Evolutionary conservation across 1,284 basidiomycete genomes (phyloP).

Genomic region (Moesziomyces globuligerus): DNA sequence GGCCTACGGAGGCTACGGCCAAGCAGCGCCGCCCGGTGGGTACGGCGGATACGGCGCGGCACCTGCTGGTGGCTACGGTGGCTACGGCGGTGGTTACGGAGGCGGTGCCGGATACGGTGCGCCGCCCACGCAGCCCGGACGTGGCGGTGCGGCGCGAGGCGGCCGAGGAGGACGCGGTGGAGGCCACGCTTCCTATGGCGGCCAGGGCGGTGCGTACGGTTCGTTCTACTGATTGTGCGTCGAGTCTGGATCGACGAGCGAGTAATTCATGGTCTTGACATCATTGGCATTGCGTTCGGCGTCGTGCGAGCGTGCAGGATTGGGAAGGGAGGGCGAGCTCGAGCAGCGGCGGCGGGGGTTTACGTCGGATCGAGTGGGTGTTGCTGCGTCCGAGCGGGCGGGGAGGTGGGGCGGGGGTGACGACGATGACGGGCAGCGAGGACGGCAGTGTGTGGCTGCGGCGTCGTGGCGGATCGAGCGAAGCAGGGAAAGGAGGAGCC

Average conservation of each 20-base stretch:
- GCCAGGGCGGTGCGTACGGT: conserved; percentile 34
- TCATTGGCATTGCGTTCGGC: not conserved
- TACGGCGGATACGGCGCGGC: conserved; percentile 37
- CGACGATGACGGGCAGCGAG: not conserved
- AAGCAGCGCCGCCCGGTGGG: conserved; percentile 4
- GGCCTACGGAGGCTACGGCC: conserved; percentile 43
- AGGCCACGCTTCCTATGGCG: conserved; percentile 18
- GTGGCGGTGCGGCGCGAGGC: conserved; percentile 13
- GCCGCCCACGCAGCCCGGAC: conserved; percentile 1
- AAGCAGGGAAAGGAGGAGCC: not conserved
- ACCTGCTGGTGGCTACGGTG: conserved; percentile 13
- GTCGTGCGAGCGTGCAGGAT: not conserved
- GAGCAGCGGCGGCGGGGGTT: not conserved
- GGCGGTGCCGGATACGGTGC: conserved; percentile 34
- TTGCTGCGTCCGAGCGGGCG: not conserved
- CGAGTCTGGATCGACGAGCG: not conserved
- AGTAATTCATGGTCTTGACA: not conserved
- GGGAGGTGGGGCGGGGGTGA: not conserved
- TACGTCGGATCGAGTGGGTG: not conserved
- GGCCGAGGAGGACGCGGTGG: conserved; percentile 12
- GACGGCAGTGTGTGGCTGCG: not conserved
- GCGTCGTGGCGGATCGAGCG: not conserved
- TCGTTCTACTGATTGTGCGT: conserved; percentile 32
- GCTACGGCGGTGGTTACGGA: too few species aligned
- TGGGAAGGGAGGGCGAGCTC: too few species aligned